These are phyloP conservation scores for Pseudoscleropodium purum DNA, from an alignment of 225 moss, liverwort and hornwort genomes.

Conservation along the genomic window DNA sequence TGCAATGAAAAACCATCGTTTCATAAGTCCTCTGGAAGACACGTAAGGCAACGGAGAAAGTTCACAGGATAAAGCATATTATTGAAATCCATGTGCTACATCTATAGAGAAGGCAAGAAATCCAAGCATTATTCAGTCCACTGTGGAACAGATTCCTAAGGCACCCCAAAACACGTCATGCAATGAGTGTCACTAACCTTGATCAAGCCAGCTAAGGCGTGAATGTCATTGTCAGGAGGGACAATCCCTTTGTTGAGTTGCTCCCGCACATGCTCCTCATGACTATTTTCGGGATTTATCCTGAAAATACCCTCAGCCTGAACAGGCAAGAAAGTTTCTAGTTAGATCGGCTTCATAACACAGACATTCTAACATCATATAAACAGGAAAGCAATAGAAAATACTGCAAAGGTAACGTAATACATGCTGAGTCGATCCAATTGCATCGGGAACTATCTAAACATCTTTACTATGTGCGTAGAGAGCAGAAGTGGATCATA, in stretches of 20 bases:
- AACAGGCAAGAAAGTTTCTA: background rate
- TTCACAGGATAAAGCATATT: background rate
- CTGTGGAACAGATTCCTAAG: background rate
- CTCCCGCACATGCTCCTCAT: constrained; percentile 90
- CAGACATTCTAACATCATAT: background rate
- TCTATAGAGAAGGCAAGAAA: background rate
- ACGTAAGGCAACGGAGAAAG: background rate
- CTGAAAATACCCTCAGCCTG: constrained; percentile 98
- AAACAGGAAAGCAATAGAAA: background rate
- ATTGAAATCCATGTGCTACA: background rate
- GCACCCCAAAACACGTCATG: background rate
- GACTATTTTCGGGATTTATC: constrained; percentile 93
- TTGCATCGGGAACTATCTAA: background rate
- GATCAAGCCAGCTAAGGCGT: constrained; percentile 87
- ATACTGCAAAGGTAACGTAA: background rate
- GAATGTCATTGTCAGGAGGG: constrained; percentile 85
- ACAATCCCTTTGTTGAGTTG: constrained; percentile 92
- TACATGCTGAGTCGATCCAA: background rate
- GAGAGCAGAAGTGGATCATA: background rate
- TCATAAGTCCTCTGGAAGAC: background rate
- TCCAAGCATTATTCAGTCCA: background rate
- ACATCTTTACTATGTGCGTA: background rate
- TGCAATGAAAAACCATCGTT: constrained; percentile 6
- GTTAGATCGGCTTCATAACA: background rate
- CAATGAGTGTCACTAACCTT: constrained; percentile 39